Base-by-base conservation (phyloP, 805 yeast species). In the Sugiyamaella floridensis region DNA sequence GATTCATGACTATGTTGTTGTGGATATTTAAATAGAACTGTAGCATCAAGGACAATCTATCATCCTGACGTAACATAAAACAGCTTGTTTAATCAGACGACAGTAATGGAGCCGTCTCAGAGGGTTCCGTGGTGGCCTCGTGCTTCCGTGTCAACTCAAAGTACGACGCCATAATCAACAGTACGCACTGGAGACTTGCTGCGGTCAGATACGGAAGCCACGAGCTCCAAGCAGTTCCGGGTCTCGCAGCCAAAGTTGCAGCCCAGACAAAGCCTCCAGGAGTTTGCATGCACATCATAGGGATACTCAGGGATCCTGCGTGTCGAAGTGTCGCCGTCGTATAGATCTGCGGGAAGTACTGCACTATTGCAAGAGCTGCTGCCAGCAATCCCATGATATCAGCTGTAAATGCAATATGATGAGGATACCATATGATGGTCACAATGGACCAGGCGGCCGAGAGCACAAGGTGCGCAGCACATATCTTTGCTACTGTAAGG, bases 241-340 rank as follows among this genome's bases (percentile, higher is more conserved):
- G 85, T 46, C 89, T 80, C 54, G 79, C 65, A 51, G 80, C 84
- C 49, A 88, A 71, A 1, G 86, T 80, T n/a, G 80, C 74, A 1
- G 93, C 79, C 86, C 92, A 88, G 1, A 87, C 52, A 57, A 78
- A 84, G 15, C 96, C 96, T 14, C 96, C 96, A 0, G 96, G 96
- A 16, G 95, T 86, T 65, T 88, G 96, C 57, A 89, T 76, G 43
- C 82, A 70, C 92, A 88, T 85, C 89, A 86, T 86, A 6, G 81
- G 78, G 10, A 86, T 72, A 0, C 95, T 86, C 19, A 88, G 72
- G 0, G 89, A 82, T 9, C 96, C 96, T 0, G 95, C 83, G 58
- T 82, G 89, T 61, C 84, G 83, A 55, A 88, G 73, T 1, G 56
- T 62, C 60, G 74, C 84, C 0, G 96, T 88, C 41, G 90, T 86